Evolutionary conservation across 2,329 filamentous ascomycete genomes (phyloP).

Genomic region (Penicillium sp.): DNA sequence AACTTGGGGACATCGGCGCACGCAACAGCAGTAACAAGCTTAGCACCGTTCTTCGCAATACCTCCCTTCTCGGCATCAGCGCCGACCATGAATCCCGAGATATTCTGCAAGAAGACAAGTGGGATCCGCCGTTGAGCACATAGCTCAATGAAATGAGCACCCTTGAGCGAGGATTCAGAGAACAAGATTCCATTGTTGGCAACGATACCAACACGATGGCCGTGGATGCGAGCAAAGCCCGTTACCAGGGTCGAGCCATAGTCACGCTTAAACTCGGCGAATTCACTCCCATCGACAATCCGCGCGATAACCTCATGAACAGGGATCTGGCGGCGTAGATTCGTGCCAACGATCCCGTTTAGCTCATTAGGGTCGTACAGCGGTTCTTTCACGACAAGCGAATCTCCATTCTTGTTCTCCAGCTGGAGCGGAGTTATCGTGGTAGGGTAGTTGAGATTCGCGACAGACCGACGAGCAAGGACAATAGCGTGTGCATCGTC

Average conservation of each 20-base stretch:
- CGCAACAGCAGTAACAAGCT: constrained; percentile 91
- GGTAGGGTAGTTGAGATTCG: constrained; percentile 84
- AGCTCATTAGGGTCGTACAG: constrained; percentile 78
- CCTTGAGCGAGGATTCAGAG: constrained; percentile 84
- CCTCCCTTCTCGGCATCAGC: constrained; percentile 87
- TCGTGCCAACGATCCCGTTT: constrained; percentile 83
- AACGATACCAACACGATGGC: constrained; percentile 85
- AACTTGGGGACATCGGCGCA: constrained; percentile 96
- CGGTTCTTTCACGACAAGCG: constrained; percentile 64
- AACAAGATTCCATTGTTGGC: constrained; percentile 97
- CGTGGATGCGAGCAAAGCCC: constrained; percentile 86
- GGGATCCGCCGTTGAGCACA: constrained; percentile 88
- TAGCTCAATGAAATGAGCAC: constrained; percentile 94
- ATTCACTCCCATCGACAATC: constrained; percentile 85
- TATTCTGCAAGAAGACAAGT: constrained; percentile 92
- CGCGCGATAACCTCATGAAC: constrained; percentile 90
- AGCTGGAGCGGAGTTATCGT: constrained; percentile 38
- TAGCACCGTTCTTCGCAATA: constrained; percentile 96
- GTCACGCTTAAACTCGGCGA: constrained; percentile 90
- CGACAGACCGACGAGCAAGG: constrained; percentile 77
- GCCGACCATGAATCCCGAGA: constrained; percentile 97
- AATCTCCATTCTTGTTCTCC: constrained; percentile 17
- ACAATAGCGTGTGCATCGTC: constrained; percentile 90
- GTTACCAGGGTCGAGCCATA: constrained; percentile 90
- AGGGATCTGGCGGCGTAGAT: constrained; percentile 79